phyloP scores from a whole-genome alignment of 805 yeast species.

The Candida silvatica region DNA sequence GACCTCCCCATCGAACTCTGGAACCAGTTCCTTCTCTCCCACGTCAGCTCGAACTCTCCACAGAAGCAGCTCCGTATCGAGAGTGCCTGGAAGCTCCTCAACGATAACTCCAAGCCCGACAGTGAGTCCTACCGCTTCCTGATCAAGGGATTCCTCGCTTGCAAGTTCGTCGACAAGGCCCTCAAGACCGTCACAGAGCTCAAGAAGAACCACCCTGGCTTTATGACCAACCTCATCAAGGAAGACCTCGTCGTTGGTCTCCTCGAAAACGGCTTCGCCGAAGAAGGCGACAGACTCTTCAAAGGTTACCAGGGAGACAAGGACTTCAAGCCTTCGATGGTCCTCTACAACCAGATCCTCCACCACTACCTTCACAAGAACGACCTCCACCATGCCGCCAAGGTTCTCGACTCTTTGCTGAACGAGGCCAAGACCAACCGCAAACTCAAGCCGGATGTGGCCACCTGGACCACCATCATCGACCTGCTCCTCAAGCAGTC shows the following conservation, averaged over 20 bases:
- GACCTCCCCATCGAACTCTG: constrained; percentile 38
- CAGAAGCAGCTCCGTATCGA: constrained; percentile 29
- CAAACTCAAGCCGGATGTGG: constrained; percentile 43
- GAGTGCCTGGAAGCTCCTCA: constrained; percentile 24
- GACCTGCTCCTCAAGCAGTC: constrained; percentile 45
- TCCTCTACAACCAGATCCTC: constrained; percentile 46
- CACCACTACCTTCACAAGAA: constrained; percentile 29
- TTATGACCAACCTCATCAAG: constrained; percentile 30
- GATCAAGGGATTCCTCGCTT: constrained; percentile 37
- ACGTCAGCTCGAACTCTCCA: constrained; percentile 16
- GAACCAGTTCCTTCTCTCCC: constrained; percentile 43
- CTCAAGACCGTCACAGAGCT: constrained; percentile 27
- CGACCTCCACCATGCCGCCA: constrained; percentile 37
- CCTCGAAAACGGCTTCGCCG: constrained; percentile 28
- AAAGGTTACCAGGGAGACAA: constrained; percentile 18
- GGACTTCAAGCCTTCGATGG: constrained; percentile 33
- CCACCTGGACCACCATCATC: constrained; percentile 53
- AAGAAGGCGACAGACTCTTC: constrained; percentile 29
- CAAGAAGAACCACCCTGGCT: constrained; percentile 22
- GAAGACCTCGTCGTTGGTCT: constrained; percentile 40
- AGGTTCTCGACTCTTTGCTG: constrained; percentile 38
- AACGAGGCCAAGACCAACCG: constrained; percentile 14
- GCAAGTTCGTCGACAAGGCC: constrained; percentile 33
- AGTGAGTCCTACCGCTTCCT: constrained; percentile 39
- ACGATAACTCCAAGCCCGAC: constrained; percentile 29